Percentiles rank a stretch among this genome's conserved stretches.
phyloP scores from a whole-genome alignment of 352 stramenopile genomes.

The Phytophthora capsici region DNA sequence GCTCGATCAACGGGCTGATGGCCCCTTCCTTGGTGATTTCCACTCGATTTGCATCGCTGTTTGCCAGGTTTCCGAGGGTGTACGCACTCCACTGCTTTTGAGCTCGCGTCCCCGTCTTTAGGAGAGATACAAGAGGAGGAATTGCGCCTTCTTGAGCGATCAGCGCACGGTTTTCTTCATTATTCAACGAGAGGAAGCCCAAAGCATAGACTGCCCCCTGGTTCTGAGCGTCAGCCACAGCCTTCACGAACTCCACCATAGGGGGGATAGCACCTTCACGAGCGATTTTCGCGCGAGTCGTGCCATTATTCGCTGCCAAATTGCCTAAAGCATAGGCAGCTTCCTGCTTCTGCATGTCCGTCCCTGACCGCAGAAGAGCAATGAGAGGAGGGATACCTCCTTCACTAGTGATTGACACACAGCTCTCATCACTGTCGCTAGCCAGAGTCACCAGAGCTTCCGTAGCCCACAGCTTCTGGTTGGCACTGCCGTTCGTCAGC shows the following conservation, averaged over 20 bases:
- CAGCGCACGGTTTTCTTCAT: constrained; percentile 21
- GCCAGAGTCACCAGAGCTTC: constrained; percentile 20
- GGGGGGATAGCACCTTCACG: constrained; percentile 30
- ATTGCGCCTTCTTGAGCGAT: constrained; percentile 30
- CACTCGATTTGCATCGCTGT: constrained; percentile 26
- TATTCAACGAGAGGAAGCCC: constrained; percentile 15
- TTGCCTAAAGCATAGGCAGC: constrained; percentile 28
- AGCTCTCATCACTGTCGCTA: constrained; percentile 25
- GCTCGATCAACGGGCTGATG: constrained; percentile 12
- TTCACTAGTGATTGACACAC: constrained; percentile 16
- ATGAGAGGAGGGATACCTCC: constrained; percentile 24
- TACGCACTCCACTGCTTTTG: constrained; percentile 32
- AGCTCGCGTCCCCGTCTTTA: constrained; percentile 4
- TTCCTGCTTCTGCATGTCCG: constrained; percentile 34
- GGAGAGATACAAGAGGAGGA: constrained; percentile 15
- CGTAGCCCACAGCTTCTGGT: constrained; percentile 24
- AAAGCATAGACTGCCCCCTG: constrained; percentile 31
- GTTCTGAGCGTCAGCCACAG: constrained; percentile 29
- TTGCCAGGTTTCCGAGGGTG: constrained; percentile 23
- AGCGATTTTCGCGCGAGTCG: constrained; percentile 15
- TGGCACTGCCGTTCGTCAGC: constrained; percentile 3
- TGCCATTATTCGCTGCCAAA: constrained; percentile 12
- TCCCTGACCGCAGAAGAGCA: constrained; percentile 18
- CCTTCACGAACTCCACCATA: constrained; percentile 25
- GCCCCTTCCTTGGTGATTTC: constrained; percentile 19